Conservation (phyloP, 2,329 filamentous ascomycete species). For the Hypoxylon sp. region DNA sequence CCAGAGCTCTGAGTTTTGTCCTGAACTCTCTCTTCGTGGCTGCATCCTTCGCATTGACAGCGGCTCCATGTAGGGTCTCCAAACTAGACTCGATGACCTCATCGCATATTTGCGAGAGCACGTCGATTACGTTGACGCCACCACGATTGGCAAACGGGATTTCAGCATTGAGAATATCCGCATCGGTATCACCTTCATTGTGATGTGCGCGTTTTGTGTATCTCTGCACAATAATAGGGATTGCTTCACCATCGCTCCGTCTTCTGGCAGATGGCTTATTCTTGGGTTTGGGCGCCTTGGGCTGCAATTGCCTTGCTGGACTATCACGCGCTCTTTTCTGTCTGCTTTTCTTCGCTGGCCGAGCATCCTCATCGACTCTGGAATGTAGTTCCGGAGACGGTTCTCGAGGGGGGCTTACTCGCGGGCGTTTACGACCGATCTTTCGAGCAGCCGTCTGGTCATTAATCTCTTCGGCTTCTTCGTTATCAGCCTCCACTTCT, state of each 20-base stretch:
- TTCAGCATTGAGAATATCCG: conserved; percentile 64
- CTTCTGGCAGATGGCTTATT: conserved; percentile 44
- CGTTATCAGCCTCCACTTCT: conserved; percentile 46
- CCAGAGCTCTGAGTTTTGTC: conserved; percentile 70
- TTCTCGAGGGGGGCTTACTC: conserved; percentile 56
- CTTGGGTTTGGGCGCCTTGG: conserved; percentile 47
- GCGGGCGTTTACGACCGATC: conserved; percentile 62
- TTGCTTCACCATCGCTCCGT: conserved; percentile 53
- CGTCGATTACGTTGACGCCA: conserved; percentile 74
- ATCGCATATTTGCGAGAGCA: conserved; percentile 73
- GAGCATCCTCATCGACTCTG: conserved; percentile 53
- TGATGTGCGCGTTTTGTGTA: conserved; percentile 65
- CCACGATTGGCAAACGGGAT: conserved; percentile 68
- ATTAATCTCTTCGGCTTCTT: conserved; percentile 63
- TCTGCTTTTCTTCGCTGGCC: conserved; percentile 56
- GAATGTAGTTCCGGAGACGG: conserved; percentile 62
- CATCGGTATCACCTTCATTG: conserved; percentile 58
- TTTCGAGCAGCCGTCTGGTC: conserved; percentile 60
- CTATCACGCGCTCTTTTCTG: conserved; percentile 57
- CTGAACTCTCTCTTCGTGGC: conserved; percentile 68
- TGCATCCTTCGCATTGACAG: conserved; percentile 60
- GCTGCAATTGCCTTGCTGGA: conserved; percentile 62
- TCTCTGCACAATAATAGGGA: conserved; percentile 73
- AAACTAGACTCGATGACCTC: conserved; percentile 70
- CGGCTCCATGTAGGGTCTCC: conserved; percentile 62